Evolutionary conservation across 2,329 filamentous ascomycete species (phyloP), one percentile per base, ranked within the genome.

Genomic region (Ceratocystis colombiana): DNA sequence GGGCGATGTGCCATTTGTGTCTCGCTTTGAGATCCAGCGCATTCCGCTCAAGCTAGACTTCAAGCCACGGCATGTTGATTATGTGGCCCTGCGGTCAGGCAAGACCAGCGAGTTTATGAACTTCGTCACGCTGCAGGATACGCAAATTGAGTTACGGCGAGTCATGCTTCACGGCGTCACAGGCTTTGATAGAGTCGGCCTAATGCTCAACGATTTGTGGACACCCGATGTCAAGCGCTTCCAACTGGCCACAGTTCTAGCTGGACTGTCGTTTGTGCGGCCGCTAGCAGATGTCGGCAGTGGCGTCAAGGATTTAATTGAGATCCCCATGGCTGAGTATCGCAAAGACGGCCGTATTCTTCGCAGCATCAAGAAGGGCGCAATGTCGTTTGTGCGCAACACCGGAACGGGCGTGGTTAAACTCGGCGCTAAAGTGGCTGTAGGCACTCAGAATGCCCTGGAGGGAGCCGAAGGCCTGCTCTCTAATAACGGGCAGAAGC

Each of bases 81-180:
- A 99, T 71, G 89, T 87, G 0, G 92, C 92, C 2, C 82, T 99
- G 2, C 86, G 92, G 30, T 96, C 94, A 1, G 94, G 94, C 1
- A 90, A 90, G 70, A 97, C 94, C 0, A 96, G 90, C 0, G 94
- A 99, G 74, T 96, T 99, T 72, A 97, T 97, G 92, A 99, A 99
- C 75, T 96, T 99, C 73, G 83, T 99, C 70, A 89, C 93, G 15
- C 83, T 99, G 0, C 94, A 99, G 71, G 87, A 89, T 70, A 86
- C 94, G 1, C 86, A 93, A 68, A 88, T 99, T 81, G 84, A 88
- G 5, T 82, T 99, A 64, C 84, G 89, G 12, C 92, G 93, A 73
- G 88, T 89, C 30, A 97, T 99, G 70, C 85, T 97, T 45, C 96
- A 97, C 71, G 94, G 95, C 33, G 84, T 96, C 0, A 86, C 86